Percentiles rank a stretch among this genome's conserved stretches.
These are phyloP conservation scores for Aspergillus sp. DNA, from an alignment of 2,329 filamentous ascomycete species.

Conservation along the genomic window DNA sequence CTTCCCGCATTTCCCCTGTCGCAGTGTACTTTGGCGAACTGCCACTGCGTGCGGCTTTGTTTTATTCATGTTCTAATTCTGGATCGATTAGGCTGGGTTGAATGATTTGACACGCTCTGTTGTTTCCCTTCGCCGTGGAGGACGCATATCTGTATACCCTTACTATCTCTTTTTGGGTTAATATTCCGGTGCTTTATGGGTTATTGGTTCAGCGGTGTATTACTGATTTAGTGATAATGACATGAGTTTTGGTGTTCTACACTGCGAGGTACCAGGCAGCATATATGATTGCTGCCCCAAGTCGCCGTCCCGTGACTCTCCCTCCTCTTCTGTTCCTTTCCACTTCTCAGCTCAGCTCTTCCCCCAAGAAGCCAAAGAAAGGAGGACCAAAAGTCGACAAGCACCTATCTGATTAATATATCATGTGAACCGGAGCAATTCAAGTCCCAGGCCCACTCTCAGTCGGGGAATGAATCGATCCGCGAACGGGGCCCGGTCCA, in stretches of 20 bases:
- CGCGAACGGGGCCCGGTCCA: no score
- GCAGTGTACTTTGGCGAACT: not conserved
- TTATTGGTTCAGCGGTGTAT: not conserved
- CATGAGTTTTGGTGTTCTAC: no score
- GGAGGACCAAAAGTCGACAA: no score
- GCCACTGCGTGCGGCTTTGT: not conserved
- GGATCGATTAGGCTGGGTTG: not conserved
- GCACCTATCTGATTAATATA: no score
- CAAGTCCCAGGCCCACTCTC: not conserved
- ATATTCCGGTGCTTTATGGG: not conserved
- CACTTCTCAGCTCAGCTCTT: no score
- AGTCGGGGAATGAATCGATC: not conserved
- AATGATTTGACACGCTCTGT: not conserved
- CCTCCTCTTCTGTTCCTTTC: no score
- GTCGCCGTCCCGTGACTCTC: no score
- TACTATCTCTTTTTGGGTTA: not conserved
- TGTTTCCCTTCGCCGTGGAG: not conserved
- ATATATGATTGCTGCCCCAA: no score
- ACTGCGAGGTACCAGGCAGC: no score
- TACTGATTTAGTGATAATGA: no score
- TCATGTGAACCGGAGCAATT: not conserved
- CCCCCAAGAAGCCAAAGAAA: no score
- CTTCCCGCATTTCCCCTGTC: slow-evolving; percentile 2
- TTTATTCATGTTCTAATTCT: not conserved
- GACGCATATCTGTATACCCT: not conserved